phyloP scores from a whole-genome alignment of 2,329 filamentous ascomycete genomes.

The Fusarium sp. region DNA sequence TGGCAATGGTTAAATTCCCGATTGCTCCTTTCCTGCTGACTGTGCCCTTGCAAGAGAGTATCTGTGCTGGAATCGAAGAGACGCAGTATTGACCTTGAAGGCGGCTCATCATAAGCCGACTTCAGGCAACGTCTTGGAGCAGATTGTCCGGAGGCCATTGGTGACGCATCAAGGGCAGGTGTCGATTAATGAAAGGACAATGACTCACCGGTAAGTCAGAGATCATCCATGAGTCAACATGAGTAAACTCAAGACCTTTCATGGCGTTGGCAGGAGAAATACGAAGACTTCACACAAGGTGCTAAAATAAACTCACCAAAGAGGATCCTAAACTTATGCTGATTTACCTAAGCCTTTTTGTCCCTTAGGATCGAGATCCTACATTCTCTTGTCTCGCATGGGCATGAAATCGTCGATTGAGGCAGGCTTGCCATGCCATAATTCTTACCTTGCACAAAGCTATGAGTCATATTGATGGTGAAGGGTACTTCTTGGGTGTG shows the following conservation, averaged over 20 bases:
- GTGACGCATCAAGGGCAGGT: not conserved
- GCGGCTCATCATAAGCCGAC: not conserved
- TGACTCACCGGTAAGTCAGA: not conserved
- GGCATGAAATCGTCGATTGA: not conserved
- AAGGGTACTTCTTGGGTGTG: fast-evolving
- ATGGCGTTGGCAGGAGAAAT: not conserved
- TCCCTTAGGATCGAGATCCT: not conserved
- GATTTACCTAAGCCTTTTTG: fast-evolving
- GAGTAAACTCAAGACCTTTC: not conserved
- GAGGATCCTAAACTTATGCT: fast-evolving
- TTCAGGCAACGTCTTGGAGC: not conserved
- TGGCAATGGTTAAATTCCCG: fast-evolving
- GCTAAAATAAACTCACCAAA: not conserved
- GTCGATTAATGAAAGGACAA: fast-evolving
- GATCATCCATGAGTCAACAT: not conserved
- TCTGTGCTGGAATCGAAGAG: too few species aligned
- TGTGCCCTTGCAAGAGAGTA: too few species aligned
- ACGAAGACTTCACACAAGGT: not conserved
- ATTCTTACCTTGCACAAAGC: not conserved
- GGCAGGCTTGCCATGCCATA: too few species aligned
- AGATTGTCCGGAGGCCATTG: not conserved
- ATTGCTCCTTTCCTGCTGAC: not conserved
- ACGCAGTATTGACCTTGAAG: not conserved
- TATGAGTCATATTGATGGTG: not conserved
- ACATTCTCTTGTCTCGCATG: fast-evolving